Percentiles rank a stretch among this genome's conserved stretches.
Conservation (phyloP, 371 early-diverging fungal genomes). For the Mucor ambiguus region DNA sequence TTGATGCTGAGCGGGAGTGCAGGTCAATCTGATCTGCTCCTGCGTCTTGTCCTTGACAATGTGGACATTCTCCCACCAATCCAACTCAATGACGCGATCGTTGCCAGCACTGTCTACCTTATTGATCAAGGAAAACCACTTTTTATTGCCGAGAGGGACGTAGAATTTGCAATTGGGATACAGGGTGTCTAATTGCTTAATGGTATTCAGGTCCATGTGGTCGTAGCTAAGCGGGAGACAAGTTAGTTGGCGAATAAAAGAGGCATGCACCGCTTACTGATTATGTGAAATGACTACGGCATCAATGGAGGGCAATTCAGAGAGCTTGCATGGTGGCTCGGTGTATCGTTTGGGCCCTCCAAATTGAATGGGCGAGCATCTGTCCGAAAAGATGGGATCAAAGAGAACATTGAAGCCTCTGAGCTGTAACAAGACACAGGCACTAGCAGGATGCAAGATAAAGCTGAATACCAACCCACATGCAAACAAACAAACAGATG, state of each 20-base stretch:
- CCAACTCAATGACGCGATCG: slow-evolving; percentile 58
- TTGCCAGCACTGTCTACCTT: slow-evolving; percentile 36
- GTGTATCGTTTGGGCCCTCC: slow-evolving; percentile 69
- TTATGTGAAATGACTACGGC: slow-evolving; percentile 77
- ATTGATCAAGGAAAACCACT: slow-evolving; percentile 54
- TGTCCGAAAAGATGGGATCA: slow-evolving; percentile 75
- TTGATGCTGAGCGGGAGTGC: slow-evolving; percentile 82
- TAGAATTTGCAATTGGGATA: slow-evolving; percentile 57
- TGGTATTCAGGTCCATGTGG: slow-evolving; percentile 69
- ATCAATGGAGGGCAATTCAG: slow-evolving; percentile 69
- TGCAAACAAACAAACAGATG: neutral
- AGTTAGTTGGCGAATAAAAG: neutral
- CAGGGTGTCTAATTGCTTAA: slow-evolving; percentile 48
- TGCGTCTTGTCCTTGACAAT: slow-evolving; percentile 27
- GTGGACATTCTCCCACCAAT: slow-evolving; percentile 79
- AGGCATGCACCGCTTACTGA: slow-evolving; percentile 35
- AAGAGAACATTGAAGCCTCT: slow-evolving; percentile 69
- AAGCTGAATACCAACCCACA: neutral
- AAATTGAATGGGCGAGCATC: slow-evolving; percentile 68
- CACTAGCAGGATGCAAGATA: slow-evolving; percentile 33
- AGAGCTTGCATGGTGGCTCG: slow-evolving; percentile 66
- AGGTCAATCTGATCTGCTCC: slow-evolving; percentile 48
- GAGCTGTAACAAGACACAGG: slow-evolving; percentile 63
- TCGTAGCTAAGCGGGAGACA: slow-evolving; percentile 55
- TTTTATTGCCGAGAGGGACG: slow-evolving; percentile 76